Conservation (phyloP, 2,329 filamentous ascomycete species). For the Calonectria pseudoturangicola region DNA sequence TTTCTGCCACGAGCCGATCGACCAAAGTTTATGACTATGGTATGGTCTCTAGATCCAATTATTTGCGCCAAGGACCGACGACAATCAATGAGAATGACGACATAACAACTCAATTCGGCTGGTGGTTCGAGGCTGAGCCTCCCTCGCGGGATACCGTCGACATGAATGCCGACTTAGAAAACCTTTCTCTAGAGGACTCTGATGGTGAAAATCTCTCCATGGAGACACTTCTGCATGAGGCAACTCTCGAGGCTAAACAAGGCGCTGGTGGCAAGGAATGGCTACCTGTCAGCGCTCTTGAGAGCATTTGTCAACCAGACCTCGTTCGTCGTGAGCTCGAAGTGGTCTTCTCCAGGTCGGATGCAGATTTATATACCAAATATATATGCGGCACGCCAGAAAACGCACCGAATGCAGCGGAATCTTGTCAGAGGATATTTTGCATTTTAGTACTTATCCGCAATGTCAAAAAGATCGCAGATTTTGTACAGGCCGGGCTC, state of each 20-base stretch:
- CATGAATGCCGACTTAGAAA: not conserved
- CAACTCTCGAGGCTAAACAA: not conserved
- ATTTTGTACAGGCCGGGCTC: not conserved
- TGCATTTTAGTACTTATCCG: not conserved
- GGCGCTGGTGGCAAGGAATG: not conserved
- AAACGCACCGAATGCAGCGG: not conserved
- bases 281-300: slow-evolving; percentile 5
- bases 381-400: not conserved
- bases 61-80: not conserved
- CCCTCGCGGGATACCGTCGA: not conserved
- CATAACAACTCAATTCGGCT: not conserved
- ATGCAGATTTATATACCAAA: not conserved
- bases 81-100: not conserved
- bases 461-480: not conserved
- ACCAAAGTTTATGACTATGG: slow-evolving; percentile 4
- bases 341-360: not conserved
- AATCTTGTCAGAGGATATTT: slow-evolving; percentile 14
- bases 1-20: not conserved
- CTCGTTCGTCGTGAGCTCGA: slow-evolving; percentile 1
- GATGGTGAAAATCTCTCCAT: not conserved
- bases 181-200: not conserved
- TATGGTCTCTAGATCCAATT: not conserved
- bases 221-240: not conserved
- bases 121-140: not conserved
- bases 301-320: not conserved